phyloP scores from a whole-genome alignment of 2,329 filamentous ascomycete genomes.

The Mycocentrospora acerina region DNA sequence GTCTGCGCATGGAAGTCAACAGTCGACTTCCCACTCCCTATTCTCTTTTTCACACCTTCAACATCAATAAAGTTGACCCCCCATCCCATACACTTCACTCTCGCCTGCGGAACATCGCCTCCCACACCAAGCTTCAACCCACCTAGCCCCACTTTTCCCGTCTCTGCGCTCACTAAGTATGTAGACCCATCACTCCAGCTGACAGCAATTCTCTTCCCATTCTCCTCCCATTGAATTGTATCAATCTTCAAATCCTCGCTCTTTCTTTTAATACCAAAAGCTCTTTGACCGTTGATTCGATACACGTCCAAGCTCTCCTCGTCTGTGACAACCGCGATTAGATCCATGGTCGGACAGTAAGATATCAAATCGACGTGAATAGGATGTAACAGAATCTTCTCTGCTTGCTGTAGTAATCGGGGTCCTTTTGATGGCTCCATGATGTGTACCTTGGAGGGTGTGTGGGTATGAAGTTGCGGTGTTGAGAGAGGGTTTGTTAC shows the following conservation, averaged over 20 bases:
- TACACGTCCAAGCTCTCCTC: slow-evolving; percentile 73
- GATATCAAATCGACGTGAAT: slow-evolving; percentile 62
- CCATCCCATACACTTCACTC: slow-evolving; percentile 55
- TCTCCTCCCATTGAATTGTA: slow-evolving; percentile 49
- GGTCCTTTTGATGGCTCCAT: slow-evolving; percentile 19
- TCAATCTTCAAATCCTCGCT: slow-evolving; percentile 37
- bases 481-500: too few species aligned
- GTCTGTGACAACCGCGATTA: slow-evolving; percentile 71
- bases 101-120: slow-evolving; percentile 6
- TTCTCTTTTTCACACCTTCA: slow-evolving; percentile 45
- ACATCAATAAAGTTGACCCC: slow-evolving; percentile 57
- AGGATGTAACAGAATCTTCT: slow-evolving; percentile 47
- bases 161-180: slow-evolving; percentile 76
- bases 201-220: slow-evolving; percentile 73
- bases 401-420: slow-evolving; percentile 41
- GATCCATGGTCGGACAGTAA: slow-evolving; percentile 82
- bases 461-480: too few species aligned
- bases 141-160: slow-evolving; percentile 76
- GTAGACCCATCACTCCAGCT: slow-evolving; percentile 81
- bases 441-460: neutral
- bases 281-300: slow-evolving; percentile 72
- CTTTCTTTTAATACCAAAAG: slow-evolving; percentile 56
- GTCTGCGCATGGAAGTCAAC: slow-evolving; percentile 24
- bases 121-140: slow-evolving; percentile 14
- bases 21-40: slow-evolving; percentile 24